These are phyloP conservation scores for Pseudocercospora ulei DNA, from an alignment of 2,329 filamentous ascomycete species.

Conservation along the genomic window DNA sequence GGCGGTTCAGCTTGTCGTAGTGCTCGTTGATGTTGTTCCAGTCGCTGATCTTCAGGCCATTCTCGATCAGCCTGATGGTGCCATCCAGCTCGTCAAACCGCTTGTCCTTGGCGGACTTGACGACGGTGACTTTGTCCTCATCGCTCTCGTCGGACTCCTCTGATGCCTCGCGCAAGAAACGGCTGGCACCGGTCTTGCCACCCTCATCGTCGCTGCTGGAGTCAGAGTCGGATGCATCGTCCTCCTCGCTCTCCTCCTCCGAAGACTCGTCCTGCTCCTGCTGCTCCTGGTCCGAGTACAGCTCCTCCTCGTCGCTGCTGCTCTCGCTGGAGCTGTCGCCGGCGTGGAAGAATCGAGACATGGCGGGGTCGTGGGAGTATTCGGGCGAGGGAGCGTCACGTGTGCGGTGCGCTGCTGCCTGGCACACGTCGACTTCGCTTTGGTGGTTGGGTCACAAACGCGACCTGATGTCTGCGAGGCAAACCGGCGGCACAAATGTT, in stretches of 20 bases:
- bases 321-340: conserved; percentile 94
- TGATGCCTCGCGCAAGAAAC: conserved; percentile 63
- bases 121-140: conserved; percentile 72
- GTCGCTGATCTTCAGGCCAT: conserved; percentile 94
- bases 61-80: conserved; percentile 84
- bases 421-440: conserved; percentile 4
- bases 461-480: conserved; percentile 7
- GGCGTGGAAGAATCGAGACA: conserved; percentile 90
- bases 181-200: conserved; percentile 60
- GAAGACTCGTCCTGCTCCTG: conserved; percentile 47
- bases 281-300: conserved; percentile 72
- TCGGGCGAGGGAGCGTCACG: background rate
- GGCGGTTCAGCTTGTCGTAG: conserved; percentile 55
- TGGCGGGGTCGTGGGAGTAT: conserved; percentile 15
- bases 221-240: conserved; percentile 45
- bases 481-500: background rate
- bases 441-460: conserved; percentile 8
- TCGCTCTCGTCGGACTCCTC: conserved; percentile 64
- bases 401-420: conserved; percentile 18
- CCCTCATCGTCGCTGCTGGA: conserved; percentile 47
- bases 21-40: conserved; percentile 67
- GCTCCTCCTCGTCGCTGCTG: conserved; percentile 86
- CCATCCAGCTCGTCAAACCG: conserved; percentile 84
- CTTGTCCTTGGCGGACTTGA: conserved; percentile 98
- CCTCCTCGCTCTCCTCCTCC: conserved; percentile 34